Evolutionary conservation across 164 flowering plant species (phyloP).

Genomic region (Stephania yunnanensis): DNA sequence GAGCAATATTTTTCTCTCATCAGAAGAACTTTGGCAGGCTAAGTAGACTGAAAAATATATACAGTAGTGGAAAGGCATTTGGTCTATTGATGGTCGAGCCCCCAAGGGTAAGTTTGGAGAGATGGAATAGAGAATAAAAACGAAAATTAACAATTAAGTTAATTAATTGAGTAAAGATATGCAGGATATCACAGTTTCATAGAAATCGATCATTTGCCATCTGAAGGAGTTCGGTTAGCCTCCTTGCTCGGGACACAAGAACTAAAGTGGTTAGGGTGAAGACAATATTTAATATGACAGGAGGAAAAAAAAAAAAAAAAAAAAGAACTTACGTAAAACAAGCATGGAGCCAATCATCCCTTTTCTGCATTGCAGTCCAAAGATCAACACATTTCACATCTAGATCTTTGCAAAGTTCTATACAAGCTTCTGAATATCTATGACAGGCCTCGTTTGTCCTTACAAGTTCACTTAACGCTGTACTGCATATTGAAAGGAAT

Average conservation of each 20-base stretch:
- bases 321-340: constrained; percentile 72
- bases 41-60: too few relatives aligned
- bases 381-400: constrained; percentile 67
- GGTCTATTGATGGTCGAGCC: not conserved
- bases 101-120: too few relatives aligned
- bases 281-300: not conserved
- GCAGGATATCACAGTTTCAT: not conserved
- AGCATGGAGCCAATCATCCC: constrained; percentile 54
- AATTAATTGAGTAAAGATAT: not conserved
- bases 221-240: not conserved
- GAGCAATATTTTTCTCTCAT: too few relatives aligned
- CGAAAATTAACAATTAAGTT: too few relatives aligned
- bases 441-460: constrained; percentile 73
- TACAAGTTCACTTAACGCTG: constrained; percentile 38
- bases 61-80: too few relatives aligned
- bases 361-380: constrained; percentile 64
- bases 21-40: too few relatives aligned
- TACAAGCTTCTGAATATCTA: constrained; percentile 77
- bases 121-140: too few relatives aligned
- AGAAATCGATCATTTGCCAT: not conserved
- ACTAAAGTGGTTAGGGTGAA: not conserved
- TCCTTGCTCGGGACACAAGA: not conserved
- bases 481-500: constrained; percentile 30
- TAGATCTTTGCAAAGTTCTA: constrained; percentile 63
- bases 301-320: constrained; percentile 5